Evolutionary conservation across 2,329 filamentous ascomycete species (phyloP).

Genomic region (Zelopaecilomyces penicillatus): DNA sequence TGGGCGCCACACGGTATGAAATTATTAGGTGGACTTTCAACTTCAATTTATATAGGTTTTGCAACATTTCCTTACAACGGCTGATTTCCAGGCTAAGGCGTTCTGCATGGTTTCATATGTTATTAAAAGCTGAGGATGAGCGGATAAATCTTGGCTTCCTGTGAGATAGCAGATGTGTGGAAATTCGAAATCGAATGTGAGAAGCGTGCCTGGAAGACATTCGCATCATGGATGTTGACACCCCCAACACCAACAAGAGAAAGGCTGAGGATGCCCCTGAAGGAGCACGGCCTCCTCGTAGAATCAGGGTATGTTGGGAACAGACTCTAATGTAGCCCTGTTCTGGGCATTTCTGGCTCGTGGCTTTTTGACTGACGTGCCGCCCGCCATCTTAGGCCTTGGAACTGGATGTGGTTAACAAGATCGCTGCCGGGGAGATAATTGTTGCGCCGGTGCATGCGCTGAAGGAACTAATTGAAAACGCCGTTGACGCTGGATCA

Average conservation of each 20-base stretch:
- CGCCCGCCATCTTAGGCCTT: conserved; percentile 51
- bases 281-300: conserved; percentile 33
- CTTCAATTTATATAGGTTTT: too few relatives aligned
- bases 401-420: conserved; percentile 90
- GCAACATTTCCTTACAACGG: too few relatives aligned
- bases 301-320: conserved; percentile 37
- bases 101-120: too few relatives aligned
- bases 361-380: background rate
- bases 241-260: conserved; percentile 35
- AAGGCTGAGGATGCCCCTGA: conserved; percentile 34
- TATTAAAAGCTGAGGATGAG: too few relatives aligned
- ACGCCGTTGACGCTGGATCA: conserved; percentile 93
- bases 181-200: too few relatives aligned
- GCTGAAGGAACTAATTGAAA: conserved; percentile 92
- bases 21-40: too few relatives aligned
- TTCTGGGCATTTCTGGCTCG: too few relatives aligned
- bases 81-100: too few relatives aligned
- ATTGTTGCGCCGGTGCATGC: conserved; percentile 96
- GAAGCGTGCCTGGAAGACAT: background rate
- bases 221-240: conserved; percentile 38
- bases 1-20: too few relatives aligned
- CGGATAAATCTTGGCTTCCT: too few relatives aligned
- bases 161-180: too few relatives aligned
- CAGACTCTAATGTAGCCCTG: background rate
- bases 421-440: conserved; percentile 96